Conservation (phyloP, 306 rosid species). For the Alnus rubra region DNA sequence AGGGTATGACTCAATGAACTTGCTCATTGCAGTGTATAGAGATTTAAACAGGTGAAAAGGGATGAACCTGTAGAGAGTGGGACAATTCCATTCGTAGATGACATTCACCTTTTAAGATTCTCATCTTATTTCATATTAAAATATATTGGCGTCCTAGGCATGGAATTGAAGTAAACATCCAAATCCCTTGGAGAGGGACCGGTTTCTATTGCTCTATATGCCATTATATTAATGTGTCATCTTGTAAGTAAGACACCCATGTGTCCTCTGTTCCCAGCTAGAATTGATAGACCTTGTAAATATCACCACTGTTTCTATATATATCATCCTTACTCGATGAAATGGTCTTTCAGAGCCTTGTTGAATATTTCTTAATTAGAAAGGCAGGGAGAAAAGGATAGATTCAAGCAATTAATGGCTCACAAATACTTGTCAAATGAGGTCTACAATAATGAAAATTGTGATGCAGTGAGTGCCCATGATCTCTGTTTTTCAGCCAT, state of each 20-base stretch:
- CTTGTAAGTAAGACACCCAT: neutral
- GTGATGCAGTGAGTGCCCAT: neutral
- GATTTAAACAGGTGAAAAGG: neutral
- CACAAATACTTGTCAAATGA: slow-evolving; percentile 29
- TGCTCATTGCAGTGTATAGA: neutral
- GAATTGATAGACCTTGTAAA: neutral
- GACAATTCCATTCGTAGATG: neutral
- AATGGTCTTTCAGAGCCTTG: slow-evolving; percentile 37
- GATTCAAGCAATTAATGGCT: slow-evolving; percentile 40
- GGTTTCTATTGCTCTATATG: neutral
- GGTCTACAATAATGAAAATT: slow-evolving; percentile 21
- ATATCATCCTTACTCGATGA: slow-evolving; percentile 11
- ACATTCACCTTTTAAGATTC: neutral
- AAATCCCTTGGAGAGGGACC: neutral
- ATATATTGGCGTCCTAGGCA: neutral
- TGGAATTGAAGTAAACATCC: slow-evolving; percentile 21
- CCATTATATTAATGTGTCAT: neutral
- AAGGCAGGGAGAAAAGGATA: neutral
- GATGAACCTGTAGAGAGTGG: neutral
- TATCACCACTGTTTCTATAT: slow-evolving; percentile 10
- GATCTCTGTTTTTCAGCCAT: slow-evolving; percentile 23
- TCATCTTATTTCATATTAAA: neutral
- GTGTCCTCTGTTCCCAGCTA: neutral
- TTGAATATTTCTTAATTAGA: slow-evolving; percentile 39
- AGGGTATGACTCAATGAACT: neutral